Base-by-base conservation (phyloP, 2,329 filamentous ascomycete genomes). In the Helotiales sp. region DNA sequence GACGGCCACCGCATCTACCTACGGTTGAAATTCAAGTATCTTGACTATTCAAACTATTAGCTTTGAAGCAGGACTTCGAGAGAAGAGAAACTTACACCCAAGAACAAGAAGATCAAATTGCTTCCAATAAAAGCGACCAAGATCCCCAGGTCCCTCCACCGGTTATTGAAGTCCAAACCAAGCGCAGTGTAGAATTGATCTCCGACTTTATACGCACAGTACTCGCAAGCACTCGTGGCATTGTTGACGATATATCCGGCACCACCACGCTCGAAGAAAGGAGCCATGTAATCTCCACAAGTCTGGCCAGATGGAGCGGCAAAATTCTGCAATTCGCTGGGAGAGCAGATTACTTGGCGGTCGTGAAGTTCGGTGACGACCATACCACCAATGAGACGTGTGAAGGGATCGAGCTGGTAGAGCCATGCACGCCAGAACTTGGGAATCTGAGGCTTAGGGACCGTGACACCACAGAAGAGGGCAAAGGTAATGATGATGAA, bases 121-220 rank as follows among this genome's bases (percentile, higher is more conserved):
- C 87, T 91, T 13, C 75, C 90, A 53, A 96, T 81, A 69, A 92
- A 96, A 1, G 86, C 88, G 30, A 82, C 65, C 65, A 87, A 88
- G 61, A 96, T 96, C 1, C 91, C 92, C 56, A 95, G 62, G 66
- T 96, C 91, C 55, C 91, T 82, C 91, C 91, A 96, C 15, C 91
- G 78, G 63, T 89, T 74, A 42, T 77, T 75, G 66, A 87, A 96
- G 2, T 75, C 76, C 67, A 96, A 81, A 2, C 81, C 80, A 17
- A 96, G 79, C 0, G 83, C 79, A 53, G 76, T 70, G 70, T 90
- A 96, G 69, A 93, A 96, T 75, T 96, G 80, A 63, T 96, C 89
- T 29, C 91, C 92, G 12, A 90, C 76, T 61, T 82, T 86, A 75
- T 85, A 96, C 0, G 91, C 89, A 69, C 92, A 96, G 75, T 96